Conservation (phyloP, 768 basidiomycete species). For the Trametes meyenii region DNA sequence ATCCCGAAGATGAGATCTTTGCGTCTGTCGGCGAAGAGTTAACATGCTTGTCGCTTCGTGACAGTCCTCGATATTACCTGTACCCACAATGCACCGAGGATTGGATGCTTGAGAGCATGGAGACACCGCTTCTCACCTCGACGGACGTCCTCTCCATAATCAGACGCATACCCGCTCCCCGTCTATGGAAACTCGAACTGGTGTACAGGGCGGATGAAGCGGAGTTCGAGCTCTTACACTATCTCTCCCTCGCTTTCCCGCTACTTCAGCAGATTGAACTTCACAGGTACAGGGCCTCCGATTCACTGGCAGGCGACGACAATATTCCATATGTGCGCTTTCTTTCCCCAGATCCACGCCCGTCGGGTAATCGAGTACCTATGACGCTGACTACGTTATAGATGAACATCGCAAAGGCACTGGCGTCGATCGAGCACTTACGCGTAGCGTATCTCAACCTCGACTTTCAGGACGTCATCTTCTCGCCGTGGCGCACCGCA, state of each 20-base stretch:
- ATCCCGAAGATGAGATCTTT: not conserved
- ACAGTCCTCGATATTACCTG: not conserved
- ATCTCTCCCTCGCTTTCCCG: not conserved
- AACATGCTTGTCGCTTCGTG: not conserved
- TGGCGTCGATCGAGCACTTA: not conserved
- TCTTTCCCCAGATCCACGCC: not conserved
- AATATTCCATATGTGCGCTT: not conserved
- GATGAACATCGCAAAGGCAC: not conserved
- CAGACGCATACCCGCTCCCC: not conserved
- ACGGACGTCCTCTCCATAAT: not conserved
- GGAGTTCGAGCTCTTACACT: not conserved
- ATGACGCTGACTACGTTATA: not conserved
- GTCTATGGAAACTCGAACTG: not conserved
- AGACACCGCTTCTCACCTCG: not conserved
- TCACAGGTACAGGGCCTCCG: not conserved
- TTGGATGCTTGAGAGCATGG: not conserved
- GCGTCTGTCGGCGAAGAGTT: not conserved
- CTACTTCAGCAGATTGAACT: not conserved
- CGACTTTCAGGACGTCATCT: not conserved
- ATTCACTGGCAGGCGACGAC: no score
- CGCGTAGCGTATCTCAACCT: conserved; percentile 1
- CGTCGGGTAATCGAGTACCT: not conserved
- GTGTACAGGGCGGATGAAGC: not conserved
- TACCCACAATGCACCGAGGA: not conserved
- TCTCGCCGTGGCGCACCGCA: not conserved